Evolutionary conservation across 371 early-diverging fungal genomes (phyloP).

Genomic region (Rhizopus stolonifer): DNA sequence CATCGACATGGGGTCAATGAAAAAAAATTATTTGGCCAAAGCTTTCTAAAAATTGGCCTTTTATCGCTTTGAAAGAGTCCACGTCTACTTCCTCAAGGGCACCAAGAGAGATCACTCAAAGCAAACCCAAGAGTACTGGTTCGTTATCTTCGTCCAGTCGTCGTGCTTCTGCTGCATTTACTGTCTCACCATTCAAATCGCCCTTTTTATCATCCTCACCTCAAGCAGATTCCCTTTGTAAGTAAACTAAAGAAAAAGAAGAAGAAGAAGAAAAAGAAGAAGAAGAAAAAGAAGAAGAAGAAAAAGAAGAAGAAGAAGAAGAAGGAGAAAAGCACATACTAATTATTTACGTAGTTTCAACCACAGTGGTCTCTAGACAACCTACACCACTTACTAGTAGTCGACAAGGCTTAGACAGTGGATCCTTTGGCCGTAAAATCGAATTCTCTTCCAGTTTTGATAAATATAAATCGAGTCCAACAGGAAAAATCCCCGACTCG

Average conservation of each 20-base stretch:
- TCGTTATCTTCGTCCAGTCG: slow-evolving; percentile 9
- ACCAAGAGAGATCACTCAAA: neutral
- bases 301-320: no score
- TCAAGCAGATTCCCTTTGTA: slow-evolving; percentile 41
- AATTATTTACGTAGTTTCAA: no score
- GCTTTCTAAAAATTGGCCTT: no score
- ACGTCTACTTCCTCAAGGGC: neutral
- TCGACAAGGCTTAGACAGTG: slow-evolving; percentile 6
- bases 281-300: no score
- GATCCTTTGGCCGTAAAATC: slow-evolving; percentile 28
- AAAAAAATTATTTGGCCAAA: no score
- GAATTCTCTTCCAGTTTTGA: slow-evolving; percentile 42
- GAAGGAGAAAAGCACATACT: no score
- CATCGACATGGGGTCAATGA: no score
- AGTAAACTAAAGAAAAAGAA: no score
- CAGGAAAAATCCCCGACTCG: slow-evolving; percentile 8
- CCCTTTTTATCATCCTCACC: slow-evolving; percentile 68
- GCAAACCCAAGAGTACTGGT: neutral
- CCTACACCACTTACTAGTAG: slow-evolving; percentile 1
- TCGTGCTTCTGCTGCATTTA: slow-evolving; percentile 28
- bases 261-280: no score
- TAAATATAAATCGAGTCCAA: slow-evolving; percentile 30
- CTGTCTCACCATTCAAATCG: slow-evolving; percentile 71
- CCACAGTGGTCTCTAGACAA: neutral
- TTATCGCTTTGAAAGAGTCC: neutral